A percentile compares a stretch with the other conserved stretches of the same genome.
These are phyloP conservation scores for Candida suzukii DNA, from an alignment of 805 yeast species.

Conservation along the genomic window DNA sequence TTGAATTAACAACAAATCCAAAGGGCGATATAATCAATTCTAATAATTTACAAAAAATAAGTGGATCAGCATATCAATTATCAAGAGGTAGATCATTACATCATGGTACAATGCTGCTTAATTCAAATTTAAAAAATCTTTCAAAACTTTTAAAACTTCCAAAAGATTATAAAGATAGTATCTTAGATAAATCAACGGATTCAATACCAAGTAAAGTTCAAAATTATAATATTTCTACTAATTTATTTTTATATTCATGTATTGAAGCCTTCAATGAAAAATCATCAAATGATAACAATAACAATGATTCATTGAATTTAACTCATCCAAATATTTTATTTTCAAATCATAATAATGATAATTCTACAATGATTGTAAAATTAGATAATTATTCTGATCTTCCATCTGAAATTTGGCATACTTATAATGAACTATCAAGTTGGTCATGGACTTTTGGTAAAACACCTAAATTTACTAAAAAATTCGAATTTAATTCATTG, in stretches of 20 bases:
- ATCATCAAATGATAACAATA: slow-evolving; percentile 17
- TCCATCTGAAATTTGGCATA: slow-evolving; percentile 32
- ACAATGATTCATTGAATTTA: neutral
- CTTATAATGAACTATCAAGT: slow-evolving; percentile 32
- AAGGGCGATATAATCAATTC: slow-evolving; percentile 73
- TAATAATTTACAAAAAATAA: slow-evolving; percentile 47
- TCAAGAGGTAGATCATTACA: slow-evolving; percentile 80
- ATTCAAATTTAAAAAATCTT: slow-evolving; percentile 55
- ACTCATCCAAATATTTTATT: neutral
- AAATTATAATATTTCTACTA: slow-evolving; percentile 45
- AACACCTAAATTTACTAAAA: slow-evolving; percentile 64
- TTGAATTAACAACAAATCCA: slow-evolving; percentile 44
- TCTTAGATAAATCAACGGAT: slow-evolving; percentile 37
- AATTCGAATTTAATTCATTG: slow-evolving; percentile 16
- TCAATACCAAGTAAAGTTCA: slow-evolving; percentile 79
- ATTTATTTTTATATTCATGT: slow-evolving; percentile 40
- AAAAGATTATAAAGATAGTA: slow-evolving; percentile 8
- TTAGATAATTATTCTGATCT: slow-evolving; percentile 17
- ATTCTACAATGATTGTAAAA: slow-evolving; percentile 8
- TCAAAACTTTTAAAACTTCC: slow-evolving; percentile 44
- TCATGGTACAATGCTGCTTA: slow-evolving; percentile 90
- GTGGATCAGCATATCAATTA: slow-evolving; percentile 91
- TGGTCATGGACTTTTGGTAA: slow-evolving; percentile 76
- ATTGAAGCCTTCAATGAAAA: slow-evolving; percentile 29
- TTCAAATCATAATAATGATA: neutral